A percentile compares a stretch with the other conserved stretches of the same genome.
Evolutionary conservation across 192 early-diverging fungal species (phyloP).

Genomic region (Umbelopsis isabellina): DNA sequence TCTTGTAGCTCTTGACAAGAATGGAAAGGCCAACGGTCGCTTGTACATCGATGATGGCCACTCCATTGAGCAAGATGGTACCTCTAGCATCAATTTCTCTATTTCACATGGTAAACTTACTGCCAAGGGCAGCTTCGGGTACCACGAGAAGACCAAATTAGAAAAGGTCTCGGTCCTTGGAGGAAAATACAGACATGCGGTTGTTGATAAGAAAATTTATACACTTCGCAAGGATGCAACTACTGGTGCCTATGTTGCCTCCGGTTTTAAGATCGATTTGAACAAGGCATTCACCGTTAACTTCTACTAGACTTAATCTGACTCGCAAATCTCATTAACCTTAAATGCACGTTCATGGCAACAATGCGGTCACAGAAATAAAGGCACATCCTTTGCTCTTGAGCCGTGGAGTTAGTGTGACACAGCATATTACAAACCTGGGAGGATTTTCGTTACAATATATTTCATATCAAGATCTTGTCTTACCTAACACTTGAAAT

Average conservation of each 20-base stretch:
- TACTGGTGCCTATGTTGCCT: slow-evolving; percentile 11
- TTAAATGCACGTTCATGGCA: too few species aligned
- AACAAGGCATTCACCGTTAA: slow-evolving; percentile 7
- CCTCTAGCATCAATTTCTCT: slow-evolving; percentile 29
- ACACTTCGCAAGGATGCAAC: not conserved
- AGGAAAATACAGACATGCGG: not conserved
- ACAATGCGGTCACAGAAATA: too few species aligned
- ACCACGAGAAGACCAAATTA: slow-evolving; percentile 17
- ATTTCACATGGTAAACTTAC: slow-evolving; percentile 24
- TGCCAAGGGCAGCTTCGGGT: slow-evolving; percentile 31
- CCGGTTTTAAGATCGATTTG: slow-evolving; percentile 6
- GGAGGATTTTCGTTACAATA: too few species aligned
- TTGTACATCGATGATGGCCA: slow-evolving; percentile 69
- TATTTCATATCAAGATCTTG: too few species aligned
- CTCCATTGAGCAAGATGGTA: slow-evolving; percentile 36
- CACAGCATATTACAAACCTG: too few species aligned
- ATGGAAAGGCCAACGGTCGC: slow-evolving; percentile 50
- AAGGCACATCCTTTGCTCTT: too few species aligned
- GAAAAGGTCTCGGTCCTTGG: slow-evolving; percentile 19
- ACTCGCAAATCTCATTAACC: too few species aligned
- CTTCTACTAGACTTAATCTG: not conserved
- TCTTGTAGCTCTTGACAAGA: slow-evolving; percentile 57
- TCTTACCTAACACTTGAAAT: too few species aligned
- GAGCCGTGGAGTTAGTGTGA: too few species aligned
- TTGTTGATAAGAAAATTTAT: not conserved